Base-by-base conservation (phyloP, 805 yeast species). In the Candida dendrica region DNA sequence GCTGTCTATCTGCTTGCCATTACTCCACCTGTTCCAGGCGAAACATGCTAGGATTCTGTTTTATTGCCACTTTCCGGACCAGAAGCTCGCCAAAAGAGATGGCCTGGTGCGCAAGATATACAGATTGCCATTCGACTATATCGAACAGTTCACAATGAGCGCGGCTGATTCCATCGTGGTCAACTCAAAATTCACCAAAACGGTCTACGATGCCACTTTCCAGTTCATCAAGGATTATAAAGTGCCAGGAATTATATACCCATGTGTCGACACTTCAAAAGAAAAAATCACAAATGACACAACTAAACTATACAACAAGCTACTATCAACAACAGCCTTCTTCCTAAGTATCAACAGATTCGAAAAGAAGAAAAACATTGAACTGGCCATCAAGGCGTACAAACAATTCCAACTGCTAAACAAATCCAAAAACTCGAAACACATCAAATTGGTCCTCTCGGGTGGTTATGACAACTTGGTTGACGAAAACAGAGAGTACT, bases 11-110 rank as follows among this genome's bases (percentile, higher is more conserved):
- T 80, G 95, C 49, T 68, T 88, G 4, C 98, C 98, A 6, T 48
- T 90, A 14, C 52, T 93, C 17, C 79, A 66, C 44, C 31, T 56
- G 55, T 48, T 58, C 63, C 45, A 75, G 60, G 58, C 69, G 65
- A 47, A 47, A 41, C 42, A 60, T 7, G 59, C 83, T 2, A 75
- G 76, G 39, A 72, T 85, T 3, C 63, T 93, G 40, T 93, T 91
- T 58, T 93, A 93, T 61, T 90, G 98, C 55, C 99, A 93, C 66
- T 91, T 91, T 61, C 98, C 99, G 0, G 99, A 93, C 61, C 83
- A 84, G 56, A 68, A 83, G 38, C 65, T 91, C 35, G 82, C 96
- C 0, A 65, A 67, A 16, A 81, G 81, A 41, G 66, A 72, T 3
- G 66, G 81, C 2, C 22, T 71, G 1, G 22, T 83, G 8, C 81